phyloP scores from a whole-genome alignment of 164 flowering plant genomes.

The Taxillus chinensis region DNA sequence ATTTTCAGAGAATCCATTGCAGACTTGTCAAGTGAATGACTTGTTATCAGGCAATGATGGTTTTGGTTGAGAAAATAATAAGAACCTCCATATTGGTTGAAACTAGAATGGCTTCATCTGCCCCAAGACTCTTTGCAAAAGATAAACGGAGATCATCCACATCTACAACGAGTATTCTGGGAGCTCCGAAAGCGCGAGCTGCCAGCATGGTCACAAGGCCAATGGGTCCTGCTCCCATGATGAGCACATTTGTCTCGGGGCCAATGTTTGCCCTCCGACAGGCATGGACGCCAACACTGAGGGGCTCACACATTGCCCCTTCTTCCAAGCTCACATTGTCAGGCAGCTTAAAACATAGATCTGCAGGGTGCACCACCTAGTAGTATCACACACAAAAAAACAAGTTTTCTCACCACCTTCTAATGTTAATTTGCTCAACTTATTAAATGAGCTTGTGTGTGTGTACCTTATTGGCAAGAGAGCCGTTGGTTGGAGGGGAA shows the following conservation, averaged over 20 bases:
- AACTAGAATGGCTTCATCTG: conserved; percentile 61
- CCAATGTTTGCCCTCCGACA: conserved; percentile 79
- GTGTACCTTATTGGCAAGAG: conserved; percentile 78
- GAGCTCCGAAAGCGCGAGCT: conserved; percentile 88
- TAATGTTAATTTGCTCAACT: too few species aligned
- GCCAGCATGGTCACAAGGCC: conserved; percentile 84
- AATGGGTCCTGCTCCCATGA: conserved; percentile 95
- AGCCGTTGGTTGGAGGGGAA: conserved; percentile 80
- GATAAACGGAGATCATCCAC: conserved; percentile 73
- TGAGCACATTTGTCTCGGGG: conserved; percentile 68
- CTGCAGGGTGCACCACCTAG: conserved; percentile 87
- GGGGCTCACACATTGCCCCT: conserved; percentile 99
- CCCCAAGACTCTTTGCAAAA: conserved; percentile 80
- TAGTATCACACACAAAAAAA: not conserved
- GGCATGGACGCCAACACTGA: conserved; percentile 93
- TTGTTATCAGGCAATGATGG: too few species aligned
- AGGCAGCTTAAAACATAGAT: conserved; percentile 83
- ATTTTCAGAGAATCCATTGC: not conserved
- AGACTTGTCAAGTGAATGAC: too few species aligned
- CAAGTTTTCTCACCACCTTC: not conserved
- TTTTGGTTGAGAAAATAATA: not conserved
- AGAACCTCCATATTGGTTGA: conserved; percentile 56
- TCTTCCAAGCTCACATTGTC: conserved; percentile 94
- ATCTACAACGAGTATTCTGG: conserved; percentile 67
- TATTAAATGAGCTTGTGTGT: too few species aligned